A percentile compares a stretch with the other conserved stretches of the same genome.
Conservation (phyloP, 345 rosid species). For the Iberis pinnata region DNA sequence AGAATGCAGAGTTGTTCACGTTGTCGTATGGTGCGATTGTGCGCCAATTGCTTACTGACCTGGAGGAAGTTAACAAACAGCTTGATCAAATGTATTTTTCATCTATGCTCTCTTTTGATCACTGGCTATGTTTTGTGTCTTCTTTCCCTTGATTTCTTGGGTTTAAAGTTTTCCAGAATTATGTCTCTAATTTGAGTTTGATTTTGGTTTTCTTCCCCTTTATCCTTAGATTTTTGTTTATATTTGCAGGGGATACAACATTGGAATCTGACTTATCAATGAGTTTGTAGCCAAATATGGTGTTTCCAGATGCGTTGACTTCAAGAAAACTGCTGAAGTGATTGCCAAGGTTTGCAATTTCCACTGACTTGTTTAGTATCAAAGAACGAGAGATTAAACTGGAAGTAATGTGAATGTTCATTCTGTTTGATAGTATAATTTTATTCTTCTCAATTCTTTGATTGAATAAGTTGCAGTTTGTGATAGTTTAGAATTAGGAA, state of each 20-base stretch:
- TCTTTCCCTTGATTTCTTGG: too few species aligned
- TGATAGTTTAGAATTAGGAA: too few species aligned
- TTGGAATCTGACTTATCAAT: constrained; percentile 73
- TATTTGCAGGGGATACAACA: constrained; percentile 76
- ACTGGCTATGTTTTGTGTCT: too few species aligned
- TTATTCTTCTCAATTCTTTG: too few species aligned
- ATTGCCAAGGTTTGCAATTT: constrained; percentile 65
- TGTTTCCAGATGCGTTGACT: constrained; percentile 80
- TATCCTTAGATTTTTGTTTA: constrained; percentile 1
- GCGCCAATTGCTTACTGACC: constrained; percentile 81
- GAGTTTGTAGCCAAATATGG: constrained; percentile 89
- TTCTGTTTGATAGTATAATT: too few species aligned
- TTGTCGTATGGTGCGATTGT: constrained; percentile 90
- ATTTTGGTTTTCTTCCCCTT: too few species aligned
- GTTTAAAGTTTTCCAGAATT: background rate
- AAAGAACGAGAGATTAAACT: background rate
- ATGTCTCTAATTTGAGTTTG: background rate
- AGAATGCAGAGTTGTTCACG: constrained; percentile 91
- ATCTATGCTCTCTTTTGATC: background rate
- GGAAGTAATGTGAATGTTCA: background rate
- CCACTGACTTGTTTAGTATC: background rate
- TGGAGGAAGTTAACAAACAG: constrained; percentile 94
- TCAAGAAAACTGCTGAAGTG: constrained; percentile 80
- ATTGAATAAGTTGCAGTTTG: too few species aligned
- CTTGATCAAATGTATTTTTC: constrained; percentile 76